Evolutionary conservation across 2,329 filamentous ascomycete species (phyloP), one percentile per base, ranked within the genome.

Genomic region (Alternaria sp.): DNA sequence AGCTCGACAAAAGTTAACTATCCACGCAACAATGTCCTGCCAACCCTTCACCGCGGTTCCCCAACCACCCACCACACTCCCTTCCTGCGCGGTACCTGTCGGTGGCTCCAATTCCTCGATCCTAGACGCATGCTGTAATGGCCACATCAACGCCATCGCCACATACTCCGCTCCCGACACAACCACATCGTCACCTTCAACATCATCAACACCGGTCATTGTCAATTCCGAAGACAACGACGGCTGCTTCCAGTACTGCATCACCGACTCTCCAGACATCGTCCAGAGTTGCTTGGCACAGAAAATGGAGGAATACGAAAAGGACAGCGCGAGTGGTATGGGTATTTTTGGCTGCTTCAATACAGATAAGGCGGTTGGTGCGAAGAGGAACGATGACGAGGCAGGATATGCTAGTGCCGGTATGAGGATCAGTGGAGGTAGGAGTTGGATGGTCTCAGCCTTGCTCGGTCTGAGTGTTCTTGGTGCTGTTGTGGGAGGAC

Each of bases 101-200:
- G 73, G 73, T 44, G 67, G 68, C 41, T 64, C 63, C 20, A 75
- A 75, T 59, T 62, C 66, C 27, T 69, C 73, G 12, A 69, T 74
- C 28, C 66, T 75, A 38, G 72, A 75, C 50, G 66, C 64, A 22
- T 75, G 73, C 48, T 75, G 73, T 57, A 74, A 74, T 53, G 66
- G 71, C 9, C 69, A 75, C 57, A 68, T 75, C 63, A 74, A 75
- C 41, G 58, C 64, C 8, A 64, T 74, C 20, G 57, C 55, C 14
- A 70, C 65, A 9, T 74, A 73, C 38, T 64, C 66, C 11, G 58
- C 60, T 3, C 62, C 66, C 2, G 60, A 63, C 8, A 38, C 50
- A 20, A 56, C 48, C 30, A 46, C 46, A 16, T 41, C 41, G 14
- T 28, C 58, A n/a, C 30, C 36, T 18, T 50, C 53, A 4, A 40